Conservation (phyloP, 805 yeast species). For the Sugiyamaella chiloensis region DNA sequence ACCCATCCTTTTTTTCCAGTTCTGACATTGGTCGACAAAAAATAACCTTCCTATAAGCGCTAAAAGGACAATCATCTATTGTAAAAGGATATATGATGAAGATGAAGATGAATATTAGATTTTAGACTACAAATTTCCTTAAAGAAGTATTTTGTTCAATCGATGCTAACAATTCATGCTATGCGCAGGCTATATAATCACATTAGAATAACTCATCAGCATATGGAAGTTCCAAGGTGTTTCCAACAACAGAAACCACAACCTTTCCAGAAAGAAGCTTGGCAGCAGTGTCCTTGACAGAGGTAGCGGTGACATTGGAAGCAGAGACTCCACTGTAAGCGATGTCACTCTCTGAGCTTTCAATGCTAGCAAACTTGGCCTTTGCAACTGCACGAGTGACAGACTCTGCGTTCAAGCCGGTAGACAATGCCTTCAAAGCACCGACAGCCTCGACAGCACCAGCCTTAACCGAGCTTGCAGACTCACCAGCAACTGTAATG, state of each 20-base stretch:
- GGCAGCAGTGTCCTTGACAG: constrained; percentile 31
- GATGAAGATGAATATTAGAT: too few species aligned
- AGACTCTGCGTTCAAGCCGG: constrained; percentile 29
- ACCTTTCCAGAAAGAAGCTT: constrained; percentile 44
- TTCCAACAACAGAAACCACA: constrained; percentile 89
- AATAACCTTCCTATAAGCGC: neutral
- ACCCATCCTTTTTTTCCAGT: constrained; percentile 1
- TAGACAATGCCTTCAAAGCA: constrained; percentile 27
- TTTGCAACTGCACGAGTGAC: constrained; percentile 54
- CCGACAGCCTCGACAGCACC: constrained; percentile 48
- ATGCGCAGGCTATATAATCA: neutral
- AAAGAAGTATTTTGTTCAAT: too few species aligned
- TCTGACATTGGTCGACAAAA: neutral
- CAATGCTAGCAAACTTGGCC: constrained; percentile 57
- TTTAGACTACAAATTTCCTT: too few species aligned
- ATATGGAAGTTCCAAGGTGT: constrained; percentile 79
- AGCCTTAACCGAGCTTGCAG: constrained; percentile 55
- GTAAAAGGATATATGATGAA: too few species aligned
- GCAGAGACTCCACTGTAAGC: constrained; percentile 32
- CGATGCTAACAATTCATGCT: neutral
- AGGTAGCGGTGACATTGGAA: constrained; percentile 41
- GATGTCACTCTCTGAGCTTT: constrained; percentile 33
- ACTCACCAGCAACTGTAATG: constrained; percentile 57
- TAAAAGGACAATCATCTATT: too few species aligned
- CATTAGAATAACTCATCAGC: constrained; percentile 74